Base-by-base conservation (phyloP, 805 yeast species). In the Metschnikowia kofuensis region DNA sequence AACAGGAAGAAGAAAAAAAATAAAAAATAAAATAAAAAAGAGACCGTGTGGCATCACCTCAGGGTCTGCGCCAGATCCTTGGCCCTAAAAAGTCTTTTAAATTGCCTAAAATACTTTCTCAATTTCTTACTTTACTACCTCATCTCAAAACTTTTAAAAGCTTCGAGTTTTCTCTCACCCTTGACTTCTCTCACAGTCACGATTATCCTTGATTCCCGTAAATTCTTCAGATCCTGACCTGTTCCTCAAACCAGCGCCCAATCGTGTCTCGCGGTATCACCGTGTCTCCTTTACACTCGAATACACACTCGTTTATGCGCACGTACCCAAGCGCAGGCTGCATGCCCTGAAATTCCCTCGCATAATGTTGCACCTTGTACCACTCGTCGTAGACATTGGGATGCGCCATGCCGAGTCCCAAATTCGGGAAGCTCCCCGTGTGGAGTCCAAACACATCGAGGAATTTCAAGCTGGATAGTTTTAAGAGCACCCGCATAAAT, bases 381-480 rank as follows among this genome's bases (percentile, higher is more conserved):
- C 85, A 80, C 50, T 76, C 78, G 58, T 81, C 85, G 57, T 72
- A 74, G 4, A 81, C 67, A 5, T 79, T 78, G 10, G 81, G 81
- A 56, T 79, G 79, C 2, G 70, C 66, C 62, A 74, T 77, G 12
- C 79, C 83, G 21, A 78, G 62, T 0, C 84, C 85, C 68, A 76
- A 61, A 53, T 78, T 76, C 16, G 83, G 84, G 1, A 76, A 68
- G 1, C 80, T 81, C 1, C 82, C 79, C 0, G 84, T 75, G 26
- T 74, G 70, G 15, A 74, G 58, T 0, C 84, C 84, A 44, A 75
- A 70, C 2, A 80, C 60, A 59, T 78, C 78, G 8, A 81, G 57
- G 31, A 60, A 66, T 14, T 54, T 44, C 37, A 78, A 55, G 1
- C 52, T 47, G 2, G 59, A 56, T 5, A 75, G 57, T 1, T 41